These are phyloP conservation scores for Cyberlindnera sargentensis DNA, from an alignment of 805 yeast species.

Conservation along the genomic window DNA sequence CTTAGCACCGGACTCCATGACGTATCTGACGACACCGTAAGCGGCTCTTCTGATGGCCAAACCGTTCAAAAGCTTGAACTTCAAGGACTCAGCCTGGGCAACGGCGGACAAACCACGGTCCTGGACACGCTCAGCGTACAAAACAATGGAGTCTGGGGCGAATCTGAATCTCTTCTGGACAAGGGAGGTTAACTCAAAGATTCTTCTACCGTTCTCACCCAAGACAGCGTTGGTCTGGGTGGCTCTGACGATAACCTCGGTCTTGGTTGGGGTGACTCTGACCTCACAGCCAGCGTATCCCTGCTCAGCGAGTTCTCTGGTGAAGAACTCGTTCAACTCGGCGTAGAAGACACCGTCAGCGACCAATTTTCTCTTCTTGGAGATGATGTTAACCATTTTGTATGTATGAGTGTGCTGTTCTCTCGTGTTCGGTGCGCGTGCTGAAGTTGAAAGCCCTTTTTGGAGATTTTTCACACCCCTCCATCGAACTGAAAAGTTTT, in stretches of 20 bases:
- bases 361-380: conserved; percentile 98
- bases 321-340: conserved; percentile 99
- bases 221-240: conserved; percentile 97
- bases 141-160: conserved; percentile 85
- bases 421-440: not conserved
- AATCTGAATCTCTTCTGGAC: conserved; percentile 98
- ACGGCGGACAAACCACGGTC: conserved; percentile 99
- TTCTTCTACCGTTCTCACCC: conserved; percentile 99
- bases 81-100: conserved; percentile 98
- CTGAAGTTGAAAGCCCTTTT: not conserved
- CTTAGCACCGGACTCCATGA: conserved; percentile 99
- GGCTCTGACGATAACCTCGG: conserved; percentile 98
- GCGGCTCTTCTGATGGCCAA: conserved; percentile 99
- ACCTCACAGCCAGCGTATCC: conserved; percentile 99
- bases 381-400: conserved; percentile 43
- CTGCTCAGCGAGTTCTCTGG: conserved; percentile 99
- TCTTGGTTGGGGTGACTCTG: conserved; percentile 96
- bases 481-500: not conserved
- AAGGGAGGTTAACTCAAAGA: conserved; percentile 96
- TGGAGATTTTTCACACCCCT: conserved; percentile 1
- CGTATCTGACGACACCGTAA: conserved; percentile 99
- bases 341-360: conserved; percentile 99
- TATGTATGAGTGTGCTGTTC: conserved; percentile 3
- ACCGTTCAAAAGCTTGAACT: conserved; percentile 97
- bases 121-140: conserved; percentile 98